A percentile compares a stretch with the other conserved stretches of the same genome.
Evolutionary conservation across 106 monocot species (phyloP).

Genomic region (Cymbidium sinense): DNA sequence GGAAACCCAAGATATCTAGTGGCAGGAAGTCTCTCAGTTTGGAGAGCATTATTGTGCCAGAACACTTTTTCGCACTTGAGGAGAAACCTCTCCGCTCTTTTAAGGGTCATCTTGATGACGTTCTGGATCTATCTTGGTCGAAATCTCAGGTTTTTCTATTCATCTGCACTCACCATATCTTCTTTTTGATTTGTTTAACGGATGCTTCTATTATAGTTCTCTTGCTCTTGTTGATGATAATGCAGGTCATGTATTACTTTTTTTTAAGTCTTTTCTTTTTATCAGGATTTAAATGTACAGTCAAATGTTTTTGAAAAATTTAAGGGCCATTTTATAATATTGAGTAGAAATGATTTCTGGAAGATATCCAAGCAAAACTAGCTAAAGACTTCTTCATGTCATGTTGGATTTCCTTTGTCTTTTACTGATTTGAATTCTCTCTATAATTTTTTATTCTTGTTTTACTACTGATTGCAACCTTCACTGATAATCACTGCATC

Average conservation of each 20-base stretch:
- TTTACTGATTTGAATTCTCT: background rate
- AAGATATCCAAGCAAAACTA: background rate
- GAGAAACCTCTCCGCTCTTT: conserved; percentile 71
- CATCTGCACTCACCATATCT: background rate
- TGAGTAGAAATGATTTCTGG: background rate
- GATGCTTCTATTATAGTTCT: background rate
- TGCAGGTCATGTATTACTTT: background rate
- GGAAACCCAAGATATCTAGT: conserved; percentile 36
- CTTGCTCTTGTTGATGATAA: background rate
- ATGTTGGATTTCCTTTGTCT: background rate
- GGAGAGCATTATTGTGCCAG: conserved; percentile 63
- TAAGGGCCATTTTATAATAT: background rate
- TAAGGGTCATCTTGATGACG: conserved; percentile 57
- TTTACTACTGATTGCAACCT: background rate
- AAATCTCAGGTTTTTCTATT: conserved; percentile 57
- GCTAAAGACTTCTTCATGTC: background rate
- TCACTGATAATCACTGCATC: too few species aligned
- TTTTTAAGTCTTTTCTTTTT: too few species aligned
- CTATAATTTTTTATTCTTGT: background rate
- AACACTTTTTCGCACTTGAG: conserved; percentile 43
- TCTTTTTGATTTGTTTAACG: background rate
- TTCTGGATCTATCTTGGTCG: conserved; percentile 92
- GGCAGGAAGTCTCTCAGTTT: conserved; percentile 31
- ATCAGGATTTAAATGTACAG: background rate
- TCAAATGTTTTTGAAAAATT: background rate